A percentile compares a stretch with the other conserved stretches of the same genome.
These are phyloP conservation scores for Multifurca ochricompacta DNA, from an alignment of 768 basidiomycete genomes.

Conservation along the genomic window DNA sequence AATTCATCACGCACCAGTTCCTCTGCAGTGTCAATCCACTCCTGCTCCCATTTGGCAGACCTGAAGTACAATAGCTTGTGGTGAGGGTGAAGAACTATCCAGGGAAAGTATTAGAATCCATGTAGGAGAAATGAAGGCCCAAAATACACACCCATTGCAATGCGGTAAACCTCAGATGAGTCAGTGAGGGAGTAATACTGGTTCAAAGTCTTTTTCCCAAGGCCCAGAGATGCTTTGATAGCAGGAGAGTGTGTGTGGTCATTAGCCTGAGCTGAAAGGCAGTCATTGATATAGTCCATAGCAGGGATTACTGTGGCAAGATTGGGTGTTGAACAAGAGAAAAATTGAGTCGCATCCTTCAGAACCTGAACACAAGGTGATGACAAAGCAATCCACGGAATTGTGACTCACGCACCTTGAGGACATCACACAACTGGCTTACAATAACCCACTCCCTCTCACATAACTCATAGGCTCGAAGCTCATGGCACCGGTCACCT, in stretches of 20 bases:
- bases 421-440: too few species aligned
- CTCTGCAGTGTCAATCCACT: too few species aligned
- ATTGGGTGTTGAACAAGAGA: too few species aligned
- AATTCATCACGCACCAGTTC: not conserved
- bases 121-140: too few species aligned
- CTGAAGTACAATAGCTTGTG: not conserved
- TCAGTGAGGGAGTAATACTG: not conserved
- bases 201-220: too few species aligned
- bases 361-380: not conserved
- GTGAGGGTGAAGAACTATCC: not conserved
- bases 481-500: not conserved
- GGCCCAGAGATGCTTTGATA: too few species aligned
- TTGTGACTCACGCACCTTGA: too few species aligned
- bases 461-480: not conserved
- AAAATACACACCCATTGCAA: not conserved
- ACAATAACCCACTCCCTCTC: not conserved
- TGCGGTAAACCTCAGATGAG: not conserved
- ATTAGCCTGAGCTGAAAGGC: too few species aligned
- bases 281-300: too few species aligned
- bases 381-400: not conserved
- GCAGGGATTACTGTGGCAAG: too few species aligned
- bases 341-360: not conserved
- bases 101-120: not conserved
- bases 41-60: not conserved
- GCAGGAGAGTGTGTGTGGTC: too few species aligned